phyloP scores from a whole-genome alignment of 2,329 filamentous ascomycete species.

The Verticillium alfalfae region DNA sequence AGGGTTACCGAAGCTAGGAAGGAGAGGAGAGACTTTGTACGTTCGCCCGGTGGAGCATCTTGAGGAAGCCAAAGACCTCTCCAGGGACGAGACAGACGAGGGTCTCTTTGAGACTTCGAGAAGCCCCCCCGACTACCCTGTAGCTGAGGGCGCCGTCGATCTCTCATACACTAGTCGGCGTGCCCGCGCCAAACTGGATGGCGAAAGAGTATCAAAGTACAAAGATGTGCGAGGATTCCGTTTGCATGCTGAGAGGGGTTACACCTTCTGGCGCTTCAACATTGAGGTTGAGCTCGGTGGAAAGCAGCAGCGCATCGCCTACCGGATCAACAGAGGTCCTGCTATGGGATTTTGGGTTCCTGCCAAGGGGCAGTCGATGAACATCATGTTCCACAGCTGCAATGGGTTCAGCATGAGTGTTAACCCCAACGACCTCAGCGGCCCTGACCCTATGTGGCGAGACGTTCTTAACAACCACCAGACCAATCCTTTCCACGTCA shows the following conservation, averaged over 20 bases:
- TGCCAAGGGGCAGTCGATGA: slow-evolving; percentile 79
- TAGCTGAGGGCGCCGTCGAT: slow-evolving; percentile 37
- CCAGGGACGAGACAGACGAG: slow-evolving; percentile 69
- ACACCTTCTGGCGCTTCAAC: slow-evolving; percentile 97
- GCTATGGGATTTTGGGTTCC: slow-evolving; percentile 94
- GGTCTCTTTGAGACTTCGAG: slow-evolving; percentile 73
- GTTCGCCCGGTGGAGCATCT: slow-evolving; percentile 86
- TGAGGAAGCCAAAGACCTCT: slow-evolving; percentile 72
- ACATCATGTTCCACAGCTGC: slow-evolving; percentile 98
- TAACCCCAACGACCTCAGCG: slow-evolving; percentile 74
- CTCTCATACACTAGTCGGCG: slow-evolving; percentile 48
- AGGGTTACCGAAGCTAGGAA: slow-evolving; percentile 78
- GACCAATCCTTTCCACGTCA: slow-evolving; percentile 89
- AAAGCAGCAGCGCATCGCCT: slow-evolving; percentile 80
- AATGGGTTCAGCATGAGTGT: slow-evolving; percentile 87
- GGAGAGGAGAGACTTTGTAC: slow-evolving; percentile 80
- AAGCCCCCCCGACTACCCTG: slow-evolving; percentile 42
- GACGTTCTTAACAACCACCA: slow-evolving; percentile 93
- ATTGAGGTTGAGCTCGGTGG: slow-evolving; percentile 81
- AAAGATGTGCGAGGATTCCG: slow-evolving; percentile 78
- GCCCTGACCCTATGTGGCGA: slow-evolving; percentile 93
- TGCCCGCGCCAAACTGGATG: slow-evolving; percentile 56
- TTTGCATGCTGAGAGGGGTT: slow-evolving; percentile 77
- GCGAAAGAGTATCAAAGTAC: slow-evolving; percentile 75
- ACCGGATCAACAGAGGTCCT: slow-evolving; percentile 90